Base-by-base conservation (phyloP, 495 filamentous ascomycete genomes). In the Cairneyella variabilis region DNA sequence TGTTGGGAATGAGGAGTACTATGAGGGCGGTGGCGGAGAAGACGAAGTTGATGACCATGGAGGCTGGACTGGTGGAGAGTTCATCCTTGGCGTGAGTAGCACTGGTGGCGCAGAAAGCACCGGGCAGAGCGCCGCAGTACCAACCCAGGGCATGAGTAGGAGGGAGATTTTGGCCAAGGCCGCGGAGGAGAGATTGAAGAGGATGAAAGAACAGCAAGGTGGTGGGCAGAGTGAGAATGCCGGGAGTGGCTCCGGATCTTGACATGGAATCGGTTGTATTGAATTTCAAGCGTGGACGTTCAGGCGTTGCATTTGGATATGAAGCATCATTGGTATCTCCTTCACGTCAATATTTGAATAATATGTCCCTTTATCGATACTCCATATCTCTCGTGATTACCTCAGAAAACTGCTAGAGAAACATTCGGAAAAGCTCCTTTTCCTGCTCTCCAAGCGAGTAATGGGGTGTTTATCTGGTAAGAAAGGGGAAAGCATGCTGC, bases 31-130 rank as follows among this genome's bases (percentile, higher is more conserved):
- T 32, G 58, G 54, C 39, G 83, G 76, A 26, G 57, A 51, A 25
- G 83, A 80, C 56, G 76, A 79, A 41, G 71, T 81, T 39, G 71
- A 82, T 58, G 90, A 95, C 71, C 82, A 88, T 67, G 84, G 84
- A 14, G 90, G 89, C 0, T 96, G 92, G 93, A 82, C 74, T 0
- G 93, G 93, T 8, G 93, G 92, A 2, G 82, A 86, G 71, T 96
- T 87, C 71, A 86, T 89, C 40, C 77, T 96, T 27, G 91, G 92
- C 37, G 78, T 80, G 3, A 69, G 68, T 9, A 14, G 41, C 34
- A 63, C 66, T 14, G 62, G 61, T 3, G 66, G 66, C 53, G 62
- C 47, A 11, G 58, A 37, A 43, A 62, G 56, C 53, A 61, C 57
- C 36, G 56, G 64, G 62, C 16, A 44, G 70, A 56, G 66, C 54